Base-by-base conservation (phyloP, 768 basidiomycete species). In the Tubosaeta sp. region DNA sequence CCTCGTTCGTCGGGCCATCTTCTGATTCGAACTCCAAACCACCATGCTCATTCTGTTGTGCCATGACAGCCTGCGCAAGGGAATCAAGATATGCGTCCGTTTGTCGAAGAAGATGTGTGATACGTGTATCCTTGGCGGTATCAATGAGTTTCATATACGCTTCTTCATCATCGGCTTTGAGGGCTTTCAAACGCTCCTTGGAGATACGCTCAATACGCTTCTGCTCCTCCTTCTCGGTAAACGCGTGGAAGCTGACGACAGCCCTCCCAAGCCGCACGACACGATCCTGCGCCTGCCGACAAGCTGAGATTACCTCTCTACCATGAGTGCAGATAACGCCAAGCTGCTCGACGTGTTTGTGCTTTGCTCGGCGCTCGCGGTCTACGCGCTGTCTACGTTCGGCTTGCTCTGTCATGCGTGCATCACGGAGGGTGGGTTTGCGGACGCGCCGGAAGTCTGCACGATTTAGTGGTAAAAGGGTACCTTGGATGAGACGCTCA, bases 101-200 rank as follows among this genome's bases (percentile, higher is more conserved):
- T 73, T 98, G 95, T 42, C 87, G 79, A 51, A 99, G 76, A 26
- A 98, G 76, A 71, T 98, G 97, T 0, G 95, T 97, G 72, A 99
- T 97, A 71, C 97, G 88, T 10, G 95, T 97, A 64, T 99, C 97
- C 70, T 99, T 99, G 52, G 95, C 95, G 16, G 95, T 97, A 69
- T 98, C 97, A 63, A 99, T 91, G 63, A 99, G 88, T 67, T 94
- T 94, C 83, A 97, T 87, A 71, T 99, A 99, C n/a, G 92, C 95
- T 72, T 97, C 97, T 75, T 99, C 97, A 74, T 99, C 95, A 65
- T 98, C 95, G 27, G 89, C 89, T 73, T 95, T 94, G 60, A 98
- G 84, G 8, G 95, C 97, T 74, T 91, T 93, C 57, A 99, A 75
- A 90, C 95, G 93, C 70, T 98, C 97, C 75, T 98, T 98, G 43